Base-by-base conservation (phyloP, 1,284 basidiomycete species). In the Apiotrichum akiyoshidainum region DNA sequence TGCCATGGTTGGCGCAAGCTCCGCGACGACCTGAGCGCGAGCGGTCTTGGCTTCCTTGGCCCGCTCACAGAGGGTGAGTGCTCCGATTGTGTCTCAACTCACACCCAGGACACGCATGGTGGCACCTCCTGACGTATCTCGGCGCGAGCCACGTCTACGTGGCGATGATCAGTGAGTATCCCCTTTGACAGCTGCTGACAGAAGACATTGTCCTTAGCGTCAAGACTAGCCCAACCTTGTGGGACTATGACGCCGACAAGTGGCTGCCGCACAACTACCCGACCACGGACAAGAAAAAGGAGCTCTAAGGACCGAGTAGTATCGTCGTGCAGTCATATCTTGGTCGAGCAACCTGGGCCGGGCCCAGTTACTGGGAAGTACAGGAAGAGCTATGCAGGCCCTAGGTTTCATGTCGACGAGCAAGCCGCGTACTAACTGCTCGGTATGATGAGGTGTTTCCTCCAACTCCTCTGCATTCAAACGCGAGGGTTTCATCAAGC, bases 1-100 rank as follows among this genome's bases (percentile, higher is more conserved):
- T 80, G 77, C 35, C 35, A 34, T 8, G 10, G 7, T 21, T 11
- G n/a, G 35, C 48, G 48, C 19, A 35, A 21, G 35, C 14, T 40
- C n/a, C 48, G 48, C 35, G 35, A 17, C n/a, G 12, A 21, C 35
- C 19, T 49, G 19, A n/a, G 4, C 4, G n/a, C n/a, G 34, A 22
- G 13, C 6, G 35, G 35, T 8, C 9, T 22, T 9, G 48, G 48
- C 9, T 37, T 17, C 14, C 48, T 49, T 19, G 48, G 19, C 9
- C 21, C 21, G n/a, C 37, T 49, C 1, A 22, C 35, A 6, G 35
- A 49, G 11, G 48, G 48, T 49, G 48, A 22, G 48, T 26, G 11
- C 2, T 46, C 5, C 11, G 19, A 11, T 16, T 33, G 5, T 17
- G 5, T 11, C 10, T 5, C 12, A 35, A 17, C 16, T 35, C 12